A percentile compares a stretch with the other conserved stretches of the same genome.
Evolutionary conservation across 768 basidiomycete species (phyloP).

Genomic region (Roridomyces roridus): DNA sequence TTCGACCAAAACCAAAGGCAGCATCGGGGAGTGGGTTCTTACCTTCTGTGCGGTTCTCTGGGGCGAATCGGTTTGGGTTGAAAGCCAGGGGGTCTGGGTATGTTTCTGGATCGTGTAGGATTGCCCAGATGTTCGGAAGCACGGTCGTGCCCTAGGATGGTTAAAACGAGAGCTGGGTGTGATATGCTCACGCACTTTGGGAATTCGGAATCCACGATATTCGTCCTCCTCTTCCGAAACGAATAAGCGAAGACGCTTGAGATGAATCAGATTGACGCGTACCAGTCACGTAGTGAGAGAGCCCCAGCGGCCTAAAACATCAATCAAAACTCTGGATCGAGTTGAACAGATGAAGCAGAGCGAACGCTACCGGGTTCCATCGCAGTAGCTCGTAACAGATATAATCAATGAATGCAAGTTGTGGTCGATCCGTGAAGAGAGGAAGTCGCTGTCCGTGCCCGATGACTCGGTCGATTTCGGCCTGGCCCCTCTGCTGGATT

Average conservation of each 20-base stretch:
- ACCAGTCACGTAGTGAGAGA: slow-evolving; percentile 34
- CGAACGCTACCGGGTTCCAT: background rate
- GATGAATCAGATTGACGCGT: too few relatives aligned
- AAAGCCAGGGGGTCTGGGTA: slow-evolving; percentile 50
- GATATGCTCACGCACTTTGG: slow-evolving; percentile 34
- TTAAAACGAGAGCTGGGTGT: background rate
- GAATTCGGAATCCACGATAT: slow-evolving; percentile 48
- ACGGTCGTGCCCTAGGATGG: slow-evolving; percentile 36
- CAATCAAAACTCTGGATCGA: too few relatives aligned
- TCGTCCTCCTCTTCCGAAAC: slow-evolving; percentile 38
- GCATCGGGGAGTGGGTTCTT: slow-evolving; percentile 42
- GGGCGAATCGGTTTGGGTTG: slow-evolving; percentile 42
- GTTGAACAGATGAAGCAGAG: slow-evolving; percentile 35
- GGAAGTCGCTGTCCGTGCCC: slow-evolving; percentile 41
- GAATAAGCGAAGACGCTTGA: background rate
- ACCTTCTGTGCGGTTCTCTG: slow-evolving; percentile 33
- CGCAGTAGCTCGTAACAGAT: slow-evolving; percentile 37
- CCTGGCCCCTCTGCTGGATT: slow-evolving; percentile 42
- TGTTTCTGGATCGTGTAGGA: slow-evolving; percentile 44
- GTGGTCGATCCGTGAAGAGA: slow-evolving; percentile 40
- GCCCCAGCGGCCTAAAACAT: slow-evolving; percentile 37
- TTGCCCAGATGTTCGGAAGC: slow-evolving; percentile 42
- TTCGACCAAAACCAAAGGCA: slow-evolving; percentile 49
- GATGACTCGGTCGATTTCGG: slow-evolving; percentile 42
- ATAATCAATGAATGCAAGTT: slow-evolving; percentile 44